phyloP scores from a whole-genome alignment of 805 yeast genomes.

The Ogataea trehalophila region DNA sequence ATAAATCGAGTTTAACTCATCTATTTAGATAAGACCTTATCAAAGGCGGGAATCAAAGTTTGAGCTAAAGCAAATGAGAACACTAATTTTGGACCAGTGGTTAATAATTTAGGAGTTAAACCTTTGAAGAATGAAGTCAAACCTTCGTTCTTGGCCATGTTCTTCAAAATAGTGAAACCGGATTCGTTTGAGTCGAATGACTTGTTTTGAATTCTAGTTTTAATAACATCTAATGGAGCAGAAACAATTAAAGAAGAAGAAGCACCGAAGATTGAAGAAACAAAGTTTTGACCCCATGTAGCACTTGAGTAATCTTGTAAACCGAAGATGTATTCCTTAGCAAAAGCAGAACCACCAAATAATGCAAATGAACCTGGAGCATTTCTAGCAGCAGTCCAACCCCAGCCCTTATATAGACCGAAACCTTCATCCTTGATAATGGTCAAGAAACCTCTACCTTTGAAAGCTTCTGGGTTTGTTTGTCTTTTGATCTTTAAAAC shows the following conservation, averaged over 20 bases:
- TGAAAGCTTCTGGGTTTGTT: conserved; percentile 99
- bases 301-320: conserved; percentile 84
- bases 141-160: conserved; percentile 92
- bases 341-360: conserved; percentile 98
- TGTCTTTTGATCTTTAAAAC: conserved; percentile 97
- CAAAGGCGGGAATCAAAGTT: conserved; percentile 93
- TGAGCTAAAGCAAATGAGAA: conserved; percentile 98
- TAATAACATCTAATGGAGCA: conserved; percentile 97
- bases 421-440: conserved; percentile 88
- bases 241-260: conserved; percentile 93
- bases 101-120: conserved; percentile 89
- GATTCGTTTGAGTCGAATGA: conserved; percentile 94
- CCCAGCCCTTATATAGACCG: conserved; percentile 96
- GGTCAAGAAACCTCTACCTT: conserved; percentile 92
- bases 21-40: conserved; percentile 44
- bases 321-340: conserved; percentile 91
- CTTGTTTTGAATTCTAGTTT: conserved; percentile 96
- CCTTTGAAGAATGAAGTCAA: conserved; percentile 90
- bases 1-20: background rate
- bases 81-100: conserved; percentile 97
- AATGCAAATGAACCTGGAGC: conserved; percentile 98
- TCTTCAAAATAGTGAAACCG: conserved; percentile 87
- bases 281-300: conserved; percentile 91
- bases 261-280: conserved; percentile 94
- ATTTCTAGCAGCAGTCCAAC: conserved; percentile 99